These are phyloP conservation scores for Diaporthe sp. DNA, from an alignment of 2,329 filamentous ascomycete genomes.

Conservation along the genomic window DNA sequence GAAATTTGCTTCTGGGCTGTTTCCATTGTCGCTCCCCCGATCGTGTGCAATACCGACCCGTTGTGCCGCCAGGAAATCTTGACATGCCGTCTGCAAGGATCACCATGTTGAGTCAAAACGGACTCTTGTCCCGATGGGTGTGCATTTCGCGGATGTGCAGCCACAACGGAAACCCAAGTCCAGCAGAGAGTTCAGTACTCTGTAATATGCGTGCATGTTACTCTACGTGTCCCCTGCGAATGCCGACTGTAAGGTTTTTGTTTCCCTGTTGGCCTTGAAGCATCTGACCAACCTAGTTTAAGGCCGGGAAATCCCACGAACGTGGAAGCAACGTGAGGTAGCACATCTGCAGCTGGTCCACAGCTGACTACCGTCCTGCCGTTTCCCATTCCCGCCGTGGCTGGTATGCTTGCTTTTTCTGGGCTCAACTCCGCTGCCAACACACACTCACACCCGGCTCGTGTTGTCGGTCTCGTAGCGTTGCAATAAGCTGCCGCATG, in stretches of 20 bases:
- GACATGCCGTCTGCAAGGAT: conserved; percentile 28
- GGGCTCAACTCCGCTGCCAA: conserved; percentile 20
- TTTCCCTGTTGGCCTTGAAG: conserved; percentile 5
- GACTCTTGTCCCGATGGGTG: conserved; percentile 19
- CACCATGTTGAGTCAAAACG: conserved; percentile 18
- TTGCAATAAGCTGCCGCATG: conserved; percentile 32
- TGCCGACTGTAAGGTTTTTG: conserved; percentile 9
- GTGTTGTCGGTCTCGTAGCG: conserved; percentile 32
- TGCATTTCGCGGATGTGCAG: conserved; percentile 20
- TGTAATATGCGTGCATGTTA: not conserved
- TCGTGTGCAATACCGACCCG: conserved; percentile 34
- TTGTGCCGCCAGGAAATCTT: conserved; percentile 29
- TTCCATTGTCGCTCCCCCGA: conserved; percentile 24
- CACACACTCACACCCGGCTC: conserved; percentile 30
- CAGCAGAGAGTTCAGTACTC: not conserved
- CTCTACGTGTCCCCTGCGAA: conserved; percentile 1
- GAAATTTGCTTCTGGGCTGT: conserved; percentile 29
- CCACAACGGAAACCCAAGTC: conserved; percentile 1
- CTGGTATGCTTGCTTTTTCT: conserved; percentile 30
- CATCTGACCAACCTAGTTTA: conserved; percentile 11
- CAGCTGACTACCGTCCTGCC: conserved; percentile 22
- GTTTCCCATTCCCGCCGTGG: conserved; percentile 31
- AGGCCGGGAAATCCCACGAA: not conserved
- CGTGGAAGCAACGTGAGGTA: not conserved
- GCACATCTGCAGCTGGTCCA: conserved; percentile 13